These are phyloP conservation scores for Cymbopogon citratus DNA, from an alignment of 176 grass and related monocot species.

Conservation along the genomic window DNA sequence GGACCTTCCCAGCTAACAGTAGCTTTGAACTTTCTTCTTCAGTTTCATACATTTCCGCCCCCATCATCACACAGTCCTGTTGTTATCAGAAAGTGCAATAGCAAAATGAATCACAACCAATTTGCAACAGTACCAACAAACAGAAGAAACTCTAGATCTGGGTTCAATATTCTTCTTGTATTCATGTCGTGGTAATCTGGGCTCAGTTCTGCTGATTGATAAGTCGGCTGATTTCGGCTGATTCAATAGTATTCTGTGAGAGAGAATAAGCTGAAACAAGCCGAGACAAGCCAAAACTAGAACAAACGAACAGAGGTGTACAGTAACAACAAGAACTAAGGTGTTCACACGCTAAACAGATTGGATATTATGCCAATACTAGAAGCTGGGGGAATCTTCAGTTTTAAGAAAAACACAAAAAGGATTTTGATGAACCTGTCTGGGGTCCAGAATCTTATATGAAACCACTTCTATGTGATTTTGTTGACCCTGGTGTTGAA, in stretches of 20 bases:
- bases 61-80: constrained; percentile 87
- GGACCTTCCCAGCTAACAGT: constrained; percentile 46
- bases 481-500: background rate
- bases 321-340: background rate
- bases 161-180: background rate
- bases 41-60: constrained; percentile 57
- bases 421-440: background rate
- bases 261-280: too few species aligned
- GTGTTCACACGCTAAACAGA: background rate
- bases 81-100: background rate
- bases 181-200: background rate
- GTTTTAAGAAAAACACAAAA: background rate
- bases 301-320: too few species aligned
- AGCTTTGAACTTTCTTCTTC: constrained; percentile 47
- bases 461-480: background rate
- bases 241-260: too few species aligned
- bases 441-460: background rate
- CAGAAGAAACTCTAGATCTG: background rate
- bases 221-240: too few species aligned
- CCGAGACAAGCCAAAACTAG: too few species aligned
- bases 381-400: background rate
- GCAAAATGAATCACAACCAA: background rate
- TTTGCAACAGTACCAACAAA: background rate
- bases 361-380: background rate
- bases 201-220: too few species aligned